Base-by-base conservation (phyloP, 352 stramenopile genomes). In the Phytophthora cactorum region DNA sequence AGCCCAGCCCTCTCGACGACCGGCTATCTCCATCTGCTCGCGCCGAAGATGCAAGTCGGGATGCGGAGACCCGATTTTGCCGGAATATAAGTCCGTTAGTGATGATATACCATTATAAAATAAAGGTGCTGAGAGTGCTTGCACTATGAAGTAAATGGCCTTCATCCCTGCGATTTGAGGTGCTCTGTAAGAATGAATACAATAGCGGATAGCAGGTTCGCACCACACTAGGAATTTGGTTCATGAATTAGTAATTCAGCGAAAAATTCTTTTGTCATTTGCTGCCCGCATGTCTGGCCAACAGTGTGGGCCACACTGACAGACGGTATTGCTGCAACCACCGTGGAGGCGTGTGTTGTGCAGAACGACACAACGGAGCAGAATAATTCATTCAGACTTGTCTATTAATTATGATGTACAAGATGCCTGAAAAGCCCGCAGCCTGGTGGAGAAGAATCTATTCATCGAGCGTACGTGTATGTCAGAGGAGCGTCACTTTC, bases 221-320 rank as follows among this genome's bases (percentile, higher is more conserved):
- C 36, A n/a, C 31, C 8, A 12, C 32, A 38, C 32, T 38, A 12
- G 32, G 6, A 38, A 38, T 38, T 38, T 38, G 5, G 32, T 2
- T 9, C 32, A 38, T 3, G 8, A 56, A 52, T 64, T 49, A 52
- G 25, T 53, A 45, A 54, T 54, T 59, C 60, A 47, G 39, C 44
- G 46, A 64, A 72, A 64, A 57, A 60, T 72, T 54, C 64, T 59
- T 15, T 49, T n/a, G 25, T 32, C 32, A 66, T 67, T 71, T 71
- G 56, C 44, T 61, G 62, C 28, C 43, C 64, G 44, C 34, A 11
- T 63, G 61, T 68, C 52, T 63, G n/a, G 22, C 22, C 22, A 22
- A 22, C 22, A 22, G 22, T 22, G 22, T 22, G 22, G 22, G 22
- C 22, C 22, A 22, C 22, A 22, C 22, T 22, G 22, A 22, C 22